Evolutionary conservation across 2,329 filamentous ascomycete species (phyloP), one percentile per base, ranked within the genome.

Genomic region (Fusarium pseudocircinatum): DNA sequence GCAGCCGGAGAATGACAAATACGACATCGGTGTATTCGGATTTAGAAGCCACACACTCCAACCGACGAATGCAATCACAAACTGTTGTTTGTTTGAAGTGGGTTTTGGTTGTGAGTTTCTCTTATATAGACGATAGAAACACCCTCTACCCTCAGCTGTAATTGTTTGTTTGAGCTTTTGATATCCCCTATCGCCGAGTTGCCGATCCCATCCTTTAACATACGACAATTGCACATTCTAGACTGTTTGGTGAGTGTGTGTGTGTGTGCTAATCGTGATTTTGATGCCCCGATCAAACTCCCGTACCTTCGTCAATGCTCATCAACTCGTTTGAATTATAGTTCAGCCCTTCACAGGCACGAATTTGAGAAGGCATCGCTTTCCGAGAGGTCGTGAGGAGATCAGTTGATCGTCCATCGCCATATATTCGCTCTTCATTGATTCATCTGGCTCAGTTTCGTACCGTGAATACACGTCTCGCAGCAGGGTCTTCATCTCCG

Each of bases 401-500:
- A 93, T 92, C 37, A 93, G 84, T 78, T 92, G 91, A 76, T 93
- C 91, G 28, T 89, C 86, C 84, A 92, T 89, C 39, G 84, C 83
- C 91, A 93, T 93, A 30, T 85, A 85, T 36, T 84, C 85, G 11
- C 81, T 81, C 73, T 85, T 87, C 85, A 89, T 90, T 20, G 82
- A 83, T 14, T 78, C 66, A 37, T 91, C 89, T 0, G 88, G 85
- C 13, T 86, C 80, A 0, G 91, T 93, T 32, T 80, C 83, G 64
- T 87, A 92, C 20, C 80, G 81, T 7, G 86, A 87, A 79, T 93
- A 93, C 4, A 93, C 84, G 59, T 89, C 88, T n/a, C 84, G 84
- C 16, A 93, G 83, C 28, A 93, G 78, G 3, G 85, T 86, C 81
- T 91, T 93, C 91, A 93, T 93, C 80, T 93, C 91, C 22, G 87